Evolutionary conservation across 2,329 filamentous ascomycete species (phyloP).

Genomic region (Tympanopsis confertula): DNA sequence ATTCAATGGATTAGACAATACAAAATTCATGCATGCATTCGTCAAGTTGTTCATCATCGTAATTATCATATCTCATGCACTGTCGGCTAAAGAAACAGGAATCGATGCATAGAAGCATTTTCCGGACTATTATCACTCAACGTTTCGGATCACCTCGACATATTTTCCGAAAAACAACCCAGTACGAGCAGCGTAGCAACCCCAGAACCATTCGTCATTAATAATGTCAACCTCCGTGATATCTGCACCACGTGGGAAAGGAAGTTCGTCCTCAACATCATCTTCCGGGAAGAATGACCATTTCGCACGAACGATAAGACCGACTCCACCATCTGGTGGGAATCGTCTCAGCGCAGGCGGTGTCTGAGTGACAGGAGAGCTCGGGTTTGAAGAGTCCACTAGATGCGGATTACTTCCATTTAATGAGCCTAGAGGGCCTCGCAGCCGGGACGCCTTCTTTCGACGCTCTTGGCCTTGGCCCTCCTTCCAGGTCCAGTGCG

Average conservation of each 20-base stretch:
- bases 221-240: slow-evolving; percentile 75
- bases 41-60: too few species aligned
- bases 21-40: too few species aligned
- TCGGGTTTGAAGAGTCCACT: too few species aligned
- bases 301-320: slow-evolving; percentile 47
- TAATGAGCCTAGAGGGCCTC: slow-evolving; percentile 7
- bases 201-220: slow-evolving; percentile 84
- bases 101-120: too few species aligned
- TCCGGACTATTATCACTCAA: too few species aligned
- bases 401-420: slow-evolving; percentile 5
- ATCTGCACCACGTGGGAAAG: slow-evolving; percentile 75
- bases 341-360: slow-evolving; percentile 35
- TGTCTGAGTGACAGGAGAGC: slow-evolving; percentile 14
- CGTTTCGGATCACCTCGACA: slow-evolving; percentile 36
- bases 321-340: slow-evolving; percentile 67
- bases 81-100: too few species aligned
- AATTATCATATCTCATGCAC: too few species aligned
- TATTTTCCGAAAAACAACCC: slow-evolving; percentile 75
- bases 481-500: slow-evolving; percentile 28
- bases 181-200: slow-evolving; percentile 68
- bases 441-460: slow-evolving; percentile 20
- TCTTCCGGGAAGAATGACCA: slow-evolving; percentile 71
- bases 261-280: slow-evolving; percentile 59
- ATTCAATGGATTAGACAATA: too few species aligned
- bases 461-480: slow-evolving; percentile 17